Evolutionary conservation across 1,139 yeast genomes (phyloP).

Genomic region (Hemisphaericaspora xylanilytica): DNA sequence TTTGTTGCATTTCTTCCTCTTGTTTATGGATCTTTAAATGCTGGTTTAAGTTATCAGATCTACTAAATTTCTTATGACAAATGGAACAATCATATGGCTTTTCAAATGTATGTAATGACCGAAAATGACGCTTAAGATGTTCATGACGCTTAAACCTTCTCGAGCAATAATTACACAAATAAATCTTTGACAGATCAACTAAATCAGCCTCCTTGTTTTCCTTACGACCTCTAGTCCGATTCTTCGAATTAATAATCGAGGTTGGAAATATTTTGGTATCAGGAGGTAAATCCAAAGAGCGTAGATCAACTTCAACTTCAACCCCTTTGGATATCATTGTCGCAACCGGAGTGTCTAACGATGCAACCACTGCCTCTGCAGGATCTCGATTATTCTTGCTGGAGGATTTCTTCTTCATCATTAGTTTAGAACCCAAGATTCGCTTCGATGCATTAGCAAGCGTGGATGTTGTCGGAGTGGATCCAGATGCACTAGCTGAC

Average conservation of each 20-base stretch:
- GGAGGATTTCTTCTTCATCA: slow-evolving; percentile 25
- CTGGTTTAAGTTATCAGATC: slow-evolving; percentile 74
- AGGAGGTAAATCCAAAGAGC: slow-evolving; percentile 43
- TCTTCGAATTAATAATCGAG: slow-evolving; percentile 32
- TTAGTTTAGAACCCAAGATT: slow-evolving; percentile 38
- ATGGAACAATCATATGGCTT: slow-evolving; percentile 72
- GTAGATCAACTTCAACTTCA: slow-evolving; percentile 43
- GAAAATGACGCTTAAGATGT: slow-evolving; percentile 72
- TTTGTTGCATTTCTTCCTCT: slow-evolving; percentile 24
- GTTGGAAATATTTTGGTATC: slow-evolving; percentile 39
- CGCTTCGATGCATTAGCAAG: slow-evolving; percentile 40
- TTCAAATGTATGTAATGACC: slow-evolving; percentile 71
- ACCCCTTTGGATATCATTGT: slow-evolving; percentile 30
- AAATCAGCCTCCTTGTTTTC: slow-evolving; percentile 48
- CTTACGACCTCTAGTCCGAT: slow-evolving; percentile 44
- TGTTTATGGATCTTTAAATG: slow-evolving; percentile 68
- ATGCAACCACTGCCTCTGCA: slow-evolving; percentile 11
- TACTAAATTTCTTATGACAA: slow-evolving; percentile 70
- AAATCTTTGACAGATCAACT: slow-evolving; percentile 41
- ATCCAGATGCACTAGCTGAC: slow-evolving; percentile 4
- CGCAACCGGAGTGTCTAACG: slow-evolving; percentile 20
- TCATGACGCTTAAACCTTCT: slow-evolving; percentile 74
- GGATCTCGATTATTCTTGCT: slow-evolving; percentile 12
- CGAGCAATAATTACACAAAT: slow-evolving; percentile 49
- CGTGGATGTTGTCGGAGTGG: slow-evolving; percentile 16